Base-by-base conservation (phyloP, 495 filamentous ascomycete species). In the Lineolata rhizophorae region DNA sequence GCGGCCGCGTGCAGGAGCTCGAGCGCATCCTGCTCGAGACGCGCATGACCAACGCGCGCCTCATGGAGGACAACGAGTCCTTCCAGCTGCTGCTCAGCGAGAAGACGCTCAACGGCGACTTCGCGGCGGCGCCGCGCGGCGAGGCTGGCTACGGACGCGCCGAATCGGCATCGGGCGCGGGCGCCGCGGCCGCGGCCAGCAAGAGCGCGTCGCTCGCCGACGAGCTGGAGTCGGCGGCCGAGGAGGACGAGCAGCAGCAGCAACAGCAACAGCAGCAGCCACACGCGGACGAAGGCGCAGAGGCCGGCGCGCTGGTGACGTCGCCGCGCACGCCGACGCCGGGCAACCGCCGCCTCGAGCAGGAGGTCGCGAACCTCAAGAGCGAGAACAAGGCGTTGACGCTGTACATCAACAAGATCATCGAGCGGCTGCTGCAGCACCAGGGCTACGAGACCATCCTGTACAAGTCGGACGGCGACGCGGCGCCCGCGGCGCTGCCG, bases 41-140 rank as follows among this genome's bases (percentile, higher is more conserved):
- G 18, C 76, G 81, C 16, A 82, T 94, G 71, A 74, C 81, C 29
- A 95, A 95, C 44, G 85, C 87, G 20, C 69, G 84, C 21, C 53
- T 97, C 33, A 87, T 93, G 80, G 87, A 97, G 54, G 87, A 97
- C 51, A 94, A 94, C 44, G 87, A 97, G 49, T 91, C 81, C 49
- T 97, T 87, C 48, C 87, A 97, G 47, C 64, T 97, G 13, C 69
- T 97, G 2, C 70, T 95, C 2, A 77, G 76, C 39, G 82, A 94
- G 44, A 78, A 81, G 56, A 94, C 87, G 0, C 62, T 97, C 24
- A 90, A 91, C 39, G 87, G 87, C 17, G 85, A 94, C 43, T 90
- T 93, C 45, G 65, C 70, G 39, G 36, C 29, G 40, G 43, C 21
- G 48, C 28, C 28, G 6, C 9, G 5, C 4, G 16, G 19, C 15